Percentiles rank a stretch among this genome's conserved stretches.
Evolutionary conservation across 2,329 filamentous ascomycete genomes (phyloP).

Genomic region (Celoporthe dispersa): DNA sequence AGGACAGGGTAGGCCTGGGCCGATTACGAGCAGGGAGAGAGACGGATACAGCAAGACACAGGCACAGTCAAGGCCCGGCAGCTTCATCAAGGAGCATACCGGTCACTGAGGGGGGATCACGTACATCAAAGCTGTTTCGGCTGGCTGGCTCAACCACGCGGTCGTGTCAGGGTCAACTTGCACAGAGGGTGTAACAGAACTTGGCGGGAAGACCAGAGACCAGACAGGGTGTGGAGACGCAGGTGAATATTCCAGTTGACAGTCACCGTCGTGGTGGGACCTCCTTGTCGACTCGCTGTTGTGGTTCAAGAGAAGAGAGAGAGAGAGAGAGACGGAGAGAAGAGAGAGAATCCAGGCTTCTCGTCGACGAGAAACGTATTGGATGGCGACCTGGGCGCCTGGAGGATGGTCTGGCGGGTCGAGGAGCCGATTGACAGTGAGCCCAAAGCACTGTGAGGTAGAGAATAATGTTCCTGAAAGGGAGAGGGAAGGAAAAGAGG

Average conservation of each 20-base stretch:
- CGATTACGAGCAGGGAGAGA: conserved; percentile 30
- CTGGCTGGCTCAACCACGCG: conserved; percentile 38
- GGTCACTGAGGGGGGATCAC: conserved; percentile 42
- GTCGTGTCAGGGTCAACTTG: conserved; percentile 31
- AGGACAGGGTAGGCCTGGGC: conserved; percentile 33
- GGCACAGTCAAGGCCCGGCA: conserved; percentile 37
- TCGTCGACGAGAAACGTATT: conserved; percentile 24
- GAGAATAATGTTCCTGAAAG: background rate
- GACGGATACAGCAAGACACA: conserved; percentile 8
- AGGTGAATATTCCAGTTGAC: background rate
- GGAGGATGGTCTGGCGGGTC: background rate
- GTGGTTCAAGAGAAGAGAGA: background rate
- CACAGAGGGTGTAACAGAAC: conserved; percentile 21
- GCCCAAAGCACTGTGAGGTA: background rate
- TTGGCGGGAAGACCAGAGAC: conserved; percentile 22
- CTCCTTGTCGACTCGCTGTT: background rate
- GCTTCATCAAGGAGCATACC: conserved; percentile 31
- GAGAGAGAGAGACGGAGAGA: no score
- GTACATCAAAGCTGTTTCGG: conserved; percentile 51
- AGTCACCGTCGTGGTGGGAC: background rate
- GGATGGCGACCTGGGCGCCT: background rate
- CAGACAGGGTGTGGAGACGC: conserved; percentile 22
- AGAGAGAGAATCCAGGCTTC: background rate
- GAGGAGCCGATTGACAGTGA: background rate
- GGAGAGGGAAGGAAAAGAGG: background rate